Percentiles rank a stretch among this genome's conserved stretches.
These are phyloP conservation scores for Sphagnum tenellum DNA, from an alignment of 225 moss, liverwort and hornwort species.

Conservation along the genomic window DNA sequence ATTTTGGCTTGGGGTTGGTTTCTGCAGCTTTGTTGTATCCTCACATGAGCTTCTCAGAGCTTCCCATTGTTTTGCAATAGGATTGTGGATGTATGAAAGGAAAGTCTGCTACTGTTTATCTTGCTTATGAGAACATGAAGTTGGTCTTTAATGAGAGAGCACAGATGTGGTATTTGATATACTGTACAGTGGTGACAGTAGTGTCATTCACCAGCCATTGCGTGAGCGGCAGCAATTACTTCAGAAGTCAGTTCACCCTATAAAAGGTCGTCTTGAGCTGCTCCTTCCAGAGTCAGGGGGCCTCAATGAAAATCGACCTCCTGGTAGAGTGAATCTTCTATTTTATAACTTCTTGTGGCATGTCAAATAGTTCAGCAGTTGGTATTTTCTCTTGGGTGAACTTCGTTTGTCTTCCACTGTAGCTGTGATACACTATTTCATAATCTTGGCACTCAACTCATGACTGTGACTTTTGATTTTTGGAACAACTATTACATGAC, in stretches of 20 bases:
- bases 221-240: conserved; percentile 73
- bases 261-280: conserved; percentile 72
- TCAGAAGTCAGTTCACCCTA: conserved; percentile 45
- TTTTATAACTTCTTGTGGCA: too few relatives aligned
- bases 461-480: too few relatives aligned
- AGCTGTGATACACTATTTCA: too few relatives aligned
- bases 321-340: conserved; percentile 14
- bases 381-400: not conserved
- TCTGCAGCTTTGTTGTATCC: conserved; percentile 92
- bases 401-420: too few relatives aligned
- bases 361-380: not conserved
- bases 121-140: too few relatives aligned
- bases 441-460: too few relatives aligned
- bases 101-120: too few relatives aligned
- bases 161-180: conserved; percentile 94
- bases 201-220: conserved; percentile 82
- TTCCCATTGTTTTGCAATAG: not conserved
- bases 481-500: too few relatives aligned
- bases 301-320: conserved; percentile 28
- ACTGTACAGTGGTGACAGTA: conserved; percentile 59
- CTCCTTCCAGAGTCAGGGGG: conserved; percentile 44
- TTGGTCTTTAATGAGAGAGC: not conserved
- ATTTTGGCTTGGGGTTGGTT: not conserved
- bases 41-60: conserved; percentile 17
- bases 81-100: too few relatives aligned